Evolutionary conservation across 495 filamentous ascomycete genomes (phyloP), one percentile per base, ranked within the genome.

Genomic region (Elasticomyces elasticus): DNA sequence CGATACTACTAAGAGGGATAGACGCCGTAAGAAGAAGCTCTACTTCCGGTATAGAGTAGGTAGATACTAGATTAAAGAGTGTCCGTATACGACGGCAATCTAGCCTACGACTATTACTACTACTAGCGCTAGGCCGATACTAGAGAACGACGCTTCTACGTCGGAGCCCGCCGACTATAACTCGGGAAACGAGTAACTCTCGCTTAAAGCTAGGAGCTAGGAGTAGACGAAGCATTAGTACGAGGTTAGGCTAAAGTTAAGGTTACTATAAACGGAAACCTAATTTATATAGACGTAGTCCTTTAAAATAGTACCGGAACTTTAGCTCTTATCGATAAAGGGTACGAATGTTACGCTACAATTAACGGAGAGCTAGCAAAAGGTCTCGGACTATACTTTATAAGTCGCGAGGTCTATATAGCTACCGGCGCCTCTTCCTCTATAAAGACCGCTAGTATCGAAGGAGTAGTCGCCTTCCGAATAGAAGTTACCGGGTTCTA

Each of bases 1-100:
- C 23, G 44, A 47, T 17, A 26, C 6, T 13, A 22, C 17, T 6
- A 17, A 47, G 24, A 27, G 44, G 22, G 24, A 47, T 17, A 20
- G 22, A 47, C 44, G 44, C 44, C 27, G 17, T 13, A 27, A 47
- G 7, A 47, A 47, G 17, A 23, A 47, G 24, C 44, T 47, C 23
- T 50, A 50, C 28, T 50, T 50, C 26, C 26, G 47, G 5, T 33
- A 35, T 6, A 20, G 26, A 50, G 47, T 10, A 13, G 19, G 7
- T 50, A 50, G 47, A 50, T 50, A 50, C 26, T 37, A 37, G 31
- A 50, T 33, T 37, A 33, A 20, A 12, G n/a, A 50, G n/a, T 33
- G 24, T 20, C 26, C 15, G 6, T 33, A 33, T 20, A 20, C n/a
- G 5, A 12, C 22, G 7, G 19, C 22, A 20, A 6, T 50, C 17